These are phyloP conservation scores for Solanum ossicruentum DNA, from an alignment of 257 asterid genomes.

Conservation along the genomic window DNA sequence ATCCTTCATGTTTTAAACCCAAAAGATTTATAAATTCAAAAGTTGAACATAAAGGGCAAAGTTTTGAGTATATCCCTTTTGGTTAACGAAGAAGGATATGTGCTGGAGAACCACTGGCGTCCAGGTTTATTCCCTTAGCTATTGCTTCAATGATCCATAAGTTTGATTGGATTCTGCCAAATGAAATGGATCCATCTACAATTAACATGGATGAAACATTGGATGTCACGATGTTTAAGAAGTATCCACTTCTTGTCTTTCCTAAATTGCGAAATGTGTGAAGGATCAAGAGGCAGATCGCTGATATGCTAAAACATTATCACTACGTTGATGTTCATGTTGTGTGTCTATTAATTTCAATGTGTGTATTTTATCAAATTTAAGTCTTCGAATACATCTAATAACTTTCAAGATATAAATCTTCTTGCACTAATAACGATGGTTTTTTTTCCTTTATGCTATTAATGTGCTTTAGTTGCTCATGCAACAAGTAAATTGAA, in stretches of 20 bases:
- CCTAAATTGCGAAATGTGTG: neutral
- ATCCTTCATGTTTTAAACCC: neutral
- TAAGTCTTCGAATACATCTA: neutral
- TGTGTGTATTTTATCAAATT: neutral
- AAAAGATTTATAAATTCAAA: neutral
- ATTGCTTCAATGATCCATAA: neutral
- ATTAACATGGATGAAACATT: neutral
- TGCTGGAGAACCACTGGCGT: neutral
- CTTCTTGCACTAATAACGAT: neutral
- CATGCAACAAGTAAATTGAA: neutral
- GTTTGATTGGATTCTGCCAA: constrained; percentile 3
- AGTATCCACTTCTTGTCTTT: neutral
- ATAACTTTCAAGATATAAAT: neutral
- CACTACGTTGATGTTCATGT: neutral
- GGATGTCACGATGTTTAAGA: neutral
- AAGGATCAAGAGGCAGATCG: neutral
- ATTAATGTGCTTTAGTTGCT: too few species aligned
- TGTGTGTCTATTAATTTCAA: neutral
- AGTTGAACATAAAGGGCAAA: neutral
- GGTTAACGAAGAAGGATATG: constrained; percentile 3
- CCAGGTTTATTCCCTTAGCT: neutral
- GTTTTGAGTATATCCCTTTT: neutral
- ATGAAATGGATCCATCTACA: neutral
- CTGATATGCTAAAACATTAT: neutral
- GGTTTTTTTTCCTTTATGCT: too few species aligned